These are phyloP conservation scores for Ophiosphaerella narmari DNA, from an alignment of 2,329 filamentous ascomycete species.

Conservation along the genomic window DNA sequence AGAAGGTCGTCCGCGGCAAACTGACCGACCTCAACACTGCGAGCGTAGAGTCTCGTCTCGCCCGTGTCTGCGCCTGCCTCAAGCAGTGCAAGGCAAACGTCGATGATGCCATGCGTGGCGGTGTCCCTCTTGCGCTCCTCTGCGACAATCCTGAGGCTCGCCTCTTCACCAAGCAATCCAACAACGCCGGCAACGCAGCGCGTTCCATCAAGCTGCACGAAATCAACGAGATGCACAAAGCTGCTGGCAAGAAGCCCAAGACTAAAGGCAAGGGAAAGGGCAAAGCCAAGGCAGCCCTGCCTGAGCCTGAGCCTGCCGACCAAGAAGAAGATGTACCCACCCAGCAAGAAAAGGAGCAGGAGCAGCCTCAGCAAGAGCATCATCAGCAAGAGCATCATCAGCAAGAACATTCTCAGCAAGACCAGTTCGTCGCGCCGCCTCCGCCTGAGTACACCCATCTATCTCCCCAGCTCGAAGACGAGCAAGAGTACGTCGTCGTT, in stretches of 20 bases:
- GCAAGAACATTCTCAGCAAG: too few relatives aligned
- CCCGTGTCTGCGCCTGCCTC: slow-evolving; percentile 24
- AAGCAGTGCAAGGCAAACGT: slow-evolving; percentile 27
- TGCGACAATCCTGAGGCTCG: slow-evolving; percentile 32
- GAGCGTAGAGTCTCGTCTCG: slow-evolving; percentile 26
- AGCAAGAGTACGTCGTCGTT: too few relatives aligned
- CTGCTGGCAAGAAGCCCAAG: neutral
- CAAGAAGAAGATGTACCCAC: too few relatives aligned
- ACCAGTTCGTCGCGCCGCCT: too few relatives aligned
- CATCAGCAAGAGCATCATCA: too few relatives aligned
- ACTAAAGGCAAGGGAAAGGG: neutral
- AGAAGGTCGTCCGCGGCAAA: slow-evolving; percentile 29
- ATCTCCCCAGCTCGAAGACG: too few relatives aligned
- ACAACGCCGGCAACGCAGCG: slow-evolving; percentile 31
- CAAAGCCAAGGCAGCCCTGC: neutral
- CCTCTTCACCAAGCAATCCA: slow-evolving; percentile 24
- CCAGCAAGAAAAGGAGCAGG: too few relatives aligned
- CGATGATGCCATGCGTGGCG: slow-evolving; percentile 34
- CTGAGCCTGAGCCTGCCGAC: too few relatives aligned
- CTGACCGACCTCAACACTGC: slow-evolving; percentile 17
- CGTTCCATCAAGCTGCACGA: slow-evolving; percentile 13
- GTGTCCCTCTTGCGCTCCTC: slow-evolving; percentile 26
- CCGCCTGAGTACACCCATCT: too few relatives aligned
- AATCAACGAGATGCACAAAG: too few relatives aligned
- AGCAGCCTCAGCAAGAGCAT: too few relatives aligned